Evolutionary conservation across 2,329 filamentous ascomycete species (phyloP).

Genomic region (Monilinia aucupariae): DNA sequence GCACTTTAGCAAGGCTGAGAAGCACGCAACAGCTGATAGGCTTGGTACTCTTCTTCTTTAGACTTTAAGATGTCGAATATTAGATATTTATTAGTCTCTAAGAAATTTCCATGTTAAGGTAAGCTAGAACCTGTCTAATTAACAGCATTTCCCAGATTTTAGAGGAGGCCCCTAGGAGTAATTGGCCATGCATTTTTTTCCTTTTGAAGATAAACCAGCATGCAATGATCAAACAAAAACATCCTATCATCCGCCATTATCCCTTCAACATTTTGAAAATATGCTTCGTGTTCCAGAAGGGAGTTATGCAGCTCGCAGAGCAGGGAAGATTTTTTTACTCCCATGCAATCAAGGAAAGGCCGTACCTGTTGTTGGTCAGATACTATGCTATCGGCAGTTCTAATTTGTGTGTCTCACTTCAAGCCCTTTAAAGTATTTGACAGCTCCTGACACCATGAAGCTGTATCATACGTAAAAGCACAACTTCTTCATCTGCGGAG

Average conservation of each 20-base stretch:
- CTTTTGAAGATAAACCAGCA: neutral
- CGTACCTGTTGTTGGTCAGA: too few relatives aligned
- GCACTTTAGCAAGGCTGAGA: too few relatives aligned
- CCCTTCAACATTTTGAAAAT: rapidly evolving
- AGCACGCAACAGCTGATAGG: neutral
- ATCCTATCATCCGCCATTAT: neutral
- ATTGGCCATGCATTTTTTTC: neutral
- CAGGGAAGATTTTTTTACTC: neutral
- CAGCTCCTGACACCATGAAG: neutral
- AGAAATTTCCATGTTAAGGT: neutral
- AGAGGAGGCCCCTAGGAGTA: too few relatives aligned
- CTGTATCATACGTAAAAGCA: neutral
- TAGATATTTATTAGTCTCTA: neutral
- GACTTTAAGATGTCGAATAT: neutral
- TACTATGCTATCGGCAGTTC: neutral
- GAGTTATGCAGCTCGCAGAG: neutral
- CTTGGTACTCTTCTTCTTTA: neutral
- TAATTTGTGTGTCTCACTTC: neutral
- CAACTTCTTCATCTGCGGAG: neutral
- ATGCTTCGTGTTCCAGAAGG: neutral
- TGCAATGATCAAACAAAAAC: too few relatives aligned
- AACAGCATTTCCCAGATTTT: neutral
- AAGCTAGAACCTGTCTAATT: neutral
- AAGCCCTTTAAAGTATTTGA: rapidly evolving
- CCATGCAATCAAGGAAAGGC: too few relatives aligned